Conservation (phyloP, 1,139 yeast genomes). For the Wickerhamomyces sp. region DNA sequence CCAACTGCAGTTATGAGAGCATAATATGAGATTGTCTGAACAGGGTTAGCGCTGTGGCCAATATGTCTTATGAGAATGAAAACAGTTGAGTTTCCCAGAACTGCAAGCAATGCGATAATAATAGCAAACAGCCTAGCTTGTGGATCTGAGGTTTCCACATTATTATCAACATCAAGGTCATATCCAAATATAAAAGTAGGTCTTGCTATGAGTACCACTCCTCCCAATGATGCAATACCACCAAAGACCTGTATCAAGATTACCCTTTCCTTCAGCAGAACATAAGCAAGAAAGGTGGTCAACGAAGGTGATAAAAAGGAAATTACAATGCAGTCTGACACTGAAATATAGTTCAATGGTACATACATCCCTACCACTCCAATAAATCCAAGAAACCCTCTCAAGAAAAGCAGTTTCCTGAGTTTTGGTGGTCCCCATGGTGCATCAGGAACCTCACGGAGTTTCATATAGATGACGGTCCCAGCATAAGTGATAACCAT, state of each 20-base stretch:
- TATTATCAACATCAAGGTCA: constrained; percentile 9
- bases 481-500: constrained; percentile 64
- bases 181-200: constrained; percentile 64
- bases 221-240: constrained; percentile 59
- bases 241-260: constrained; percentile 59
- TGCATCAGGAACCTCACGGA: constrained; percentile 50
- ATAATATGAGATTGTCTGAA: constrained; percentile 69
- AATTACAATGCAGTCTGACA: constrained; percentile 69
- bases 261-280: constrained; percentile 57
- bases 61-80: constrained; percentile 64
- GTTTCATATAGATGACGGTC: constrained; percentile 47
- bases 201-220: constrained; percentile 72
- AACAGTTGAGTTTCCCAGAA: constrained; percentile 60
- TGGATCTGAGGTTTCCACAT: constrained; percentile 23
- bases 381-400: constrained; percentile 70
- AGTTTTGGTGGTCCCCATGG: constrained; percentile 64
- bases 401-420: constrained; percentile 43
- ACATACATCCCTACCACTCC: constrained; percentile 72
- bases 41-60: constrained; percentile 70
- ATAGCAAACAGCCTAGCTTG: constrained; percentile 44
- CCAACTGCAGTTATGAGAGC: constrained; percentile 52
- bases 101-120: constrained; percentile 57
- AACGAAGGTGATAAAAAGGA: constrained; percentile 71
- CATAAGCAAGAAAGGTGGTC: constrained; percentile 66
- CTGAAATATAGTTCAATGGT: constrained; percentile 62